Base-by-base conservation (phyloP, 2,329 filamentous ascomycete genomes). In the Parastagonospora nodorum region DNA sequence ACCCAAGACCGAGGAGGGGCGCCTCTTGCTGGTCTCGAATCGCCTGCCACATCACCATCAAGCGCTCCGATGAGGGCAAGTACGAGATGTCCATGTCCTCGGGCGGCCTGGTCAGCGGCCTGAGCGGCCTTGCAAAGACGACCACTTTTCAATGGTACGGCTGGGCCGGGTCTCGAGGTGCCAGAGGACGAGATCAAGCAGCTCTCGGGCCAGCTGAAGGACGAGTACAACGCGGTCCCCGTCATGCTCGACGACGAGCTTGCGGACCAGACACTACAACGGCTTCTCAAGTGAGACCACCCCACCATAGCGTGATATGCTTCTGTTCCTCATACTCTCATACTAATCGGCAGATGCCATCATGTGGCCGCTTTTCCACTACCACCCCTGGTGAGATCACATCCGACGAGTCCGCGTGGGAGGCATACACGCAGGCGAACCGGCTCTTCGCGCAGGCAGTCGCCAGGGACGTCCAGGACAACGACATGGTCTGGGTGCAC, bases 131-230 rank as follows among this genome's bases (percentile, higher is more conserved):
- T 51, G 88, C 90, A 66, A 97, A 97, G 77, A 89, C 90, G 29
- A 96, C 91, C 24, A 93, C 88, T 62, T 97, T 97, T 76, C 90
- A 94, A 75, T 99, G 94, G 94, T 97, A 97, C 76, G 94, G 94
- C 62, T 97, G 94, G 94, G 93, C 92, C 94, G 1, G 94, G 94
- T 32, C 78, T 96, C 42, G 91, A 97, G 74, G 86, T 97, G 4
- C 93, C 93, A 33, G 90, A 95, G 57, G 83, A 86, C 48, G 93
- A 97, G 74, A 83, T 90, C 37, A 80, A 83, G 2, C 81, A 82
- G 48, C 86, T 99, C 74, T 88, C 85, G 69, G 82, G 88, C 68
- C 86, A 88, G 58, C 79, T 97, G 68, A 89, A 90, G 77, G 86
- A 94, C 16, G 89, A 97, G 67, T 92, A 96, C 75, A 87, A 88